These are phyloP conservation scores for Citrus medica DNA, from an alignment of 345 rosid genomes.

Conservation along the genomic window DNA sequence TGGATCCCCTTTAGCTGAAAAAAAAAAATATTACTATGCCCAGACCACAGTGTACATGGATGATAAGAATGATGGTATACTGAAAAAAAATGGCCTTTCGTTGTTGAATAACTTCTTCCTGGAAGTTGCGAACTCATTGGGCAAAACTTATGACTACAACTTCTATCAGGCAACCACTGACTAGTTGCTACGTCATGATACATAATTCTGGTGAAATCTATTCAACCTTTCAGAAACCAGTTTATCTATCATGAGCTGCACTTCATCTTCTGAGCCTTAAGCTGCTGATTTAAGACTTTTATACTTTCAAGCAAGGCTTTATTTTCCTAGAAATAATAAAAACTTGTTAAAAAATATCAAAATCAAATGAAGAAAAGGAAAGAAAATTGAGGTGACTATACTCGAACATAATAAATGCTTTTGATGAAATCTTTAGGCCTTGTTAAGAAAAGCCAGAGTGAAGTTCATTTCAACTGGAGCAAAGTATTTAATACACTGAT, in stretches of 20 bases:
- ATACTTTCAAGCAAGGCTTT: slow-evolving; percentile 40
- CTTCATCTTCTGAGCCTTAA: slow-evolving; percentile 41
- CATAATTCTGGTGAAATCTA: not conserved
- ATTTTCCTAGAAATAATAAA: slow-evolving; percentile 45
- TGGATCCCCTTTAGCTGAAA: not conserved
- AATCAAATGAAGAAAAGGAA: not conserved
- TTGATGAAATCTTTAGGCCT: not conserved
- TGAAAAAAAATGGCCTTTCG: not conserved
- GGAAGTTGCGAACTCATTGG: not conserved
- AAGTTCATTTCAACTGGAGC: not conserved
- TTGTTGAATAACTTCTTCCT: not conserved
- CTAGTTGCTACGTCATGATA: not conserved
- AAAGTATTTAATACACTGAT: not conserved
- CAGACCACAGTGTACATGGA: not conserved
- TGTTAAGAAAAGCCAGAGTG: not conserved
- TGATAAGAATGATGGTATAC: not conserved
- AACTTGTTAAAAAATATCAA: slow-evolving; percentile 9
- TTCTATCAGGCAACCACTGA: not conserved
- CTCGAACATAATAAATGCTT: not conserved
- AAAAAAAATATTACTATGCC: not conserved
- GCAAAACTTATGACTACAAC: not conserved
- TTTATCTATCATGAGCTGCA: slow-evolving; percentile 29
- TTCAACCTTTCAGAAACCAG: not conserved
- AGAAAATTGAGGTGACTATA: not conserved
- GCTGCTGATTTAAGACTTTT: slow-evolving; percentile 45